phyloP scores from a whole-genome alignment of 1,284 basidiomycete species.

The Cryptococcus amylolentus region DNA sequence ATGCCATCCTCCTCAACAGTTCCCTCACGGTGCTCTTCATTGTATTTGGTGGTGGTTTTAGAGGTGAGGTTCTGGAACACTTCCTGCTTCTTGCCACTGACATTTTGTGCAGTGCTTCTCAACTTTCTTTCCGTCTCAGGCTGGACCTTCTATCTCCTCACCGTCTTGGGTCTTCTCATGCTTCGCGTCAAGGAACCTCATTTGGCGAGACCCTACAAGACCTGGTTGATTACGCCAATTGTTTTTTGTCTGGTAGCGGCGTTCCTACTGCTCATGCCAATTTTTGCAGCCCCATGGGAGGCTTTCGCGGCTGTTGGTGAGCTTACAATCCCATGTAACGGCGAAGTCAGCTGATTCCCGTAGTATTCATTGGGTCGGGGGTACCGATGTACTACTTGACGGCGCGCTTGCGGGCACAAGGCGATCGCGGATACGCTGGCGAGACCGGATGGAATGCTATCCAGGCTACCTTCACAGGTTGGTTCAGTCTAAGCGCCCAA shows the following conservation, averaged over 20 bases:
- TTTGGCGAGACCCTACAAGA: constrained; percentile 83
- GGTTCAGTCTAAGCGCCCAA: constrained; percentile 1
- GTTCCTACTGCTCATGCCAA: constrained; percentile 91
- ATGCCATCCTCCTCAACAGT: constrained; percentile 76
- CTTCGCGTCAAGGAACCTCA: constrained; percentile 87
- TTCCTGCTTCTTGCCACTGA: not conserved
- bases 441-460: constrained; percentile 12
- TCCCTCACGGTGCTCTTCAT: constrained; percentile 71
- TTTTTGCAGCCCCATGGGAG: constrained; percentile 87
- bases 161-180: constrained; percentile 82
- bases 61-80: constrained; percentile 50
- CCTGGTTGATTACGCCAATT: constrained; percentile 86
- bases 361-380: constrained; percentile 56
- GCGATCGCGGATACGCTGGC: constrained; percentile 7
- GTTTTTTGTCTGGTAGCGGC: constrained; percentile 86
- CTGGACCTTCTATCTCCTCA: constrained; percentile 89
- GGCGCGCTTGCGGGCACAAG: constrained; percentile 37
- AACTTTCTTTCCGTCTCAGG: constrained; percentile 61
- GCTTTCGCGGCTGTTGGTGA: constrained; percentile 78
- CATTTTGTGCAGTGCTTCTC: constrained; percentile 55
- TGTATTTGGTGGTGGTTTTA: constrained; percentile 79
- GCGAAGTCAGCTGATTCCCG: not conserved
- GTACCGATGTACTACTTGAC: constrained; percentile 82
- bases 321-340: constrained; percentile 19
- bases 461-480: constrained; percentile 20